These are phyloP conservation scores for Alternaria gaisen DNA, from an alignment of 2,329 filamentous ascomycete species.

Conservation along the genomic window DNA sequence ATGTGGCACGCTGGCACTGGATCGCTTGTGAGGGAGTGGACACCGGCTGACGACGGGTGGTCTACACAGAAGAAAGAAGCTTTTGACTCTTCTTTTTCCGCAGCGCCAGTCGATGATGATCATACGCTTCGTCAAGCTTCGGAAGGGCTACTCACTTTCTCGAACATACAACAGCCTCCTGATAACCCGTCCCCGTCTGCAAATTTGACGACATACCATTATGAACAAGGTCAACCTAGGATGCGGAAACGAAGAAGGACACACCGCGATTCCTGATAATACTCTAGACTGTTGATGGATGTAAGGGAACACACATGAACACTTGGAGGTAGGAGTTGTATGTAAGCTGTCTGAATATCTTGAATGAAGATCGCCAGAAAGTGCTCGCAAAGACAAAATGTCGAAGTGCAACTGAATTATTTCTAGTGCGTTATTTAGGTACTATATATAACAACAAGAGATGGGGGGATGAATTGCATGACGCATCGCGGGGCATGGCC, in stretches of 20 bases:
- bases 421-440: background rate
- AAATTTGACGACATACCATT: background rate
- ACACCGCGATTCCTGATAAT: background rate
- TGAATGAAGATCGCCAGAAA: background rate
- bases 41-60: constrained; percentile 1
- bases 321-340: background rate
- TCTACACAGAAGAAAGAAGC: background rate
- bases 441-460: background rate
- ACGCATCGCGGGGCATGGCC: too few relatives aligned
- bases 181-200: background rate
- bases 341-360: background rate
- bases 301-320: background rate
- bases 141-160: background rate
- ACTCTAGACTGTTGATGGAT: background rate
- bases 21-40: background rate
- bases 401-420: background rate
- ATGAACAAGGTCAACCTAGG: background rate
- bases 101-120: background rate
- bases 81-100: background rate
- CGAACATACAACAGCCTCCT: background rate
- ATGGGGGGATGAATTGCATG: too few relatives aligned
- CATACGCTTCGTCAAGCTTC: background rate
- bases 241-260: background rate
- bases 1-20: background rate
- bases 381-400: background rate